Evolutionary conservation across 345 rosid species (phyloP).

Genomic region (Clarkia xantiana): DNA sequence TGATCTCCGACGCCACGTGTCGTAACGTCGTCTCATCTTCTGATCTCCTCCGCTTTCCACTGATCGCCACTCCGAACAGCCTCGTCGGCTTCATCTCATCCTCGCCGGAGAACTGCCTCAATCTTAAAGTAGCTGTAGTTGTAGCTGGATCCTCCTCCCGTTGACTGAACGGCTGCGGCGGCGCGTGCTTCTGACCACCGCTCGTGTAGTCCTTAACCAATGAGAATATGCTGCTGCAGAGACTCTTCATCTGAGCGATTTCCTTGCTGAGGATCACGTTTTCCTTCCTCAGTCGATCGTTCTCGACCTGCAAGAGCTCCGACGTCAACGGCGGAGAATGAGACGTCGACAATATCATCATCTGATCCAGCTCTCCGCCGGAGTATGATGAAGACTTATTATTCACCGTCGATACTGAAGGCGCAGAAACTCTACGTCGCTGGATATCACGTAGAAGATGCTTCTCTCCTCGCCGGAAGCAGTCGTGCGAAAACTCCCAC

Average conservation of each 20-base stretch:
- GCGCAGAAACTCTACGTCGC: constrained; percentile 35
- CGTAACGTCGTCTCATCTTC: constrained; percentile 6
- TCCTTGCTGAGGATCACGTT: constrained; percentile 19
- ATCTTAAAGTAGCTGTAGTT: too few species aligned
- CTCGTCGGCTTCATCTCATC: too few species aligned
- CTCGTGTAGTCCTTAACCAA: constrained; percentile 16
- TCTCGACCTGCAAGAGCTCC: constrained; percentile 29
- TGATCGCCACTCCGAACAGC: constrained; percentile 15
- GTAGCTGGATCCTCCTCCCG: neutral
- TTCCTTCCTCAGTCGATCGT: constrained; percentile 29
- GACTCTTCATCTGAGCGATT: constrained; percentile 20
- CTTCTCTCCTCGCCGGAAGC: constrained; percentile 54
- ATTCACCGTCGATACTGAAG: constrained; percentile 7
- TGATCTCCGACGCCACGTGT: neutral
- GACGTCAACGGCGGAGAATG: constrained; percentile 8
- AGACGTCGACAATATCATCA: constrained; percentile 12
- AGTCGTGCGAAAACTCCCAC: constrained; percentile 87
- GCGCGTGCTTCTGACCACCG: neutral
- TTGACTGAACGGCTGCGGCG: neutral
- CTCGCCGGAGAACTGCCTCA: neutral
- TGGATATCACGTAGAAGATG: constrained; percentile 64
- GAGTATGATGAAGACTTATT: constrained; percentile 38
- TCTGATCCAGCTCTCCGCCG: constrained; percentile 18
- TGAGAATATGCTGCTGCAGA: constrained; percentile 19
- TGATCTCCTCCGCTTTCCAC: constrained; percentile 9